Evolutionary conservation across 2,329 filamentous ascomycete genomes (phyloP), one percentile per base, ranked within the genome.

Genomic region (Thelonectria blattea): DNA sequence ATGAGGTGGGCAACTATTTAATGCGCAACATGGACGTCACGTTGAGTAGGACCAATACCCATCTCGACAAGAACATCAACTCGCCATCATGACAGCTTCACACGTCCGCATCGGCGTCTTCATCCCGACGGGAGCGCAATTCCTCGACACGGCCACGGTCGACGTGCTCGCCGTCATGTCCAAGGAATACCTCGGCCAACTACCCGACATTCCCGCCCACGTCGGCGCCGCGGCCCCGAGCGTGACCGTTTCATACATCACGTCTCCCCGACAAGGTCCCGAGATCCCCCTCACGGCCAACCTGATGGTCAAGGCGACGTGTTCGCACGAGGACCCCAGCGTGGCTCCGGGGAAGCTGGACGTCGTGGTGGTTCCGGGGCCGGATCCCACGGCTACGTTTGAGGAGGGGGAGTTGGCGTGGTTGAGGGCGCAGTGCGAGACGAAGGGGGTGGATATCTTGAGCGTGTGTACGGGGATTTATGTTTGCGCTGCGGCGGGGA

Each of bases 301-400:
- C 50, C 63, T 77, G 45, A 65, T 61, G 3, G 61, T 83, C 43
- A 65, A 72, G 34, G 73, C 79, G 24, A 82, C 81, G 5, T 76
- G 83, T 68, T 75, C 78, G 57, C 78, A 78, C 63, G 68, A 69
- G 30, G 78, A 83, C 64, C 67, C 76, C 0, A 80, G 76, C 12
- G 82, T 85, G 6, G 77, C 78, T 15, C 81, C 83, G 0, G 83
- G 82, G 3, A 75, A 76, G 65, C 75, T 86, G 4, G 81, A 85
- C 66, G 74, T 85, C 50, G 64, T 86, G 14, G 63, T 84, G 0
- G 75, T 85, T 1, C 83, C 83, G 1, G 83, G 83, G 0, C 78
- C 82, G 20, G 77, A 84, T 51, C 83, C 82, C 0, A 32, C 20
- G 0, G 58, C 52, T 2, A 58, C 54, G 6, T 78, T 74, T 53